Percentiles rank a stretch among this genome's conserved stretches.
Evolutionary conservation across 2,329 filamentous ascomycete species (phyloP).

Genomic region (Apiospora malaysiana): DNA sequence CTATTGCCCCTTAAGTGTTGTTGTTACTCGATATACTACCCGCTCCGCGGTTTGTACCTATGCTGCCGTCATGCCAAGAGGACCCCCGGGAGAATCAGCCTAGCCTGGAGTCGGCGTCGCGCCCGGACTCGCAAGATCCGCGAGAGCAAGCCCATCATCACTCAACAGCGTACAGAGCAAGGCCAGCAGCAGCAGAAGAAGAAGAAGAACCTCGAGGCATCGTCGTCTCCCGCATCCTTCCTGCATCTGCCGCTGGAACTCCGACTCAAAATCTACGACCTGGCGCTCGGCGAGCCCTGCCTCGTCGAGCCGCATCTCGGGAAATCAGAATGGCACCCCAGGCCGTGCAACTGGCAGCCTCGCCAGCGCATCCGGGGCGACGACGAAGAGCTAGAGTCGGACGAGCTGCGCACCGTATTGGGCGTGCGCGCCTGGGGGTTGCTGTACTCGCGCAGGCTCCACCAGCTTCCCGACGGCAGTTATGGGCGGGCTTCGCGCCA

Average conservation of each 20-base stretch:
- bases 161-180: background rate
- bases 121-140: background rate
- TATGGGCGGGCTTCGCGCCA: background rate
- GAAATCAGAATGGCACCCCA: background rate
- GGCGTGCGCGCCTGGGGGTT: background rate
- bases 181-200: background rate
- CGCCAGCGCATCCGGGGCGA: slow-evolving; percentile 10
- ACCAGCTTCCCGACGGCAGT: background rate
- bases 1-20: background rate
- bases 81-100: background rate
- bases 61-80: background rate
- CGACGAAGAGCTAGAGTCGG: background rate
- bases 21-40: background rate
- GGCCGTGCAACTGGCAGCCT: background rate
- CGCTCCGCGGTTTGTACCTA: background rate
- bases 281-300: slow-evolving; percentile 6
- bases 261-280: slow-evolving; percentile 9
- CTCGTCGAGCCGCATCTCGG: slow-evolving; percentile 5
- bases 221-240: background rate
- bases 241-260: slow-evolving; percentile 17
- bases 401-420: slow-evolving; percentile 8
- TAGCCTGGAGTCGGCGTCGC: background rate
- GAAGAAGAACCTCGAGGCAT: background rate
- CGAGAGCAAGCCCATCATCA: background rate
- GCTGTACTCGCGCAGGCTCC: background rate